A percentile compares a stretch with the other conserved stretches of the same genome.
These are phyloP conservation scores for Neurospora cerealis DNA, from an alignment of 495 filamentous ascomycete genomes.

Conservation along the genomic window DNA sequence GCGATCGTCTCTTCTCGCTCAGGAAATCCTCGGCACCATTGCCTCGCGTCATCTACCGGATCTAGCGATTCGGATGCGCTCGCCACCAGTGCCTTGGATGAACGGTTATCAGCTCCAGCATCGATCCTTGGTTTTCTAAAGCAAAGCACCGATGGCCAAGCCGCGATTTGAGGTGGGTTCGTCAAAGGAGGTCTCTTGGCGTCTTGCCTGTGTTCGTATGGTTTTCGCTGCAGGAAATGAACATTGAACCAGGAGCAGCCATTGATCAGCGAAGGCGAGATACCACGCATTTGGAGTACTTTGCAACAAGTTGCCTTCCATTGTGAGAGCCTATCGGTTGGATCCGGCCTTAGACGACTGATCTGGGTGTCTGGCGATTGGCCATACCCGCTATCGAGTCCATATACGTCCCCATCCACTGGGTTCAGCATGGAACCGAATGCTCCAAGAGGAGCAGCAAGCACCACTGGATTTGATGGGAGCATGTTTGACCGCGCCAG, in stretches of 20 bases:
- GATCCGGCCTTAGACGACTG: conserved; percentile 24
- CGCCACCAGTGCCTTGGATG: conserved; percentile 7
- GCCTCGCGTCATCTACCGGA: conserved; percentile 56
- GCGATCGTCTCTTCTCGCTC: conserved; percentile 37
- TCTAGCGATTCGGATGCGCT: conserved; percentile 33
- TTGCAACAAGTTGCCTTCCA: conserved; percentile 33
- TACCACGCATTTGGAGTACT: conserved; percentile 32
- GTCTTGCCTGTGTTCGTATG: conserved; percentile 29
- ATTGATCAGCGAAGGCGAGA: conserved; percentile 26
- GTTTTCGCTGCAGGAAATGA: conserved; percentile 23
- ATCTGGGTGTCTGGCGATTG: conserved; percentile 40
- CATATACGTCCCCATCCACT: conserved; percentile 16
- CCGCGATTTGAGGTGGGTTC: conserved; percentile 23
- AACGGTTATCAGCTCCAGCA: conserved; percentile 4
- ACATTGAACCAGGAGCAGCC: conserved; percentile 27
- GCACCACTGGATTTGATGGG: conserved; percentile 25
- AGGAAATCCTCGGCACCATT: conserved; percentile 48
- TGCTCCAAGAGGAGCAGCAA: conserved; percentile 36
- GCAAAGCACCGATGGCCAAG: conserved; percentile 42
- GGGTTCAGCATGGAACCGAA: conserved; percentile 32
- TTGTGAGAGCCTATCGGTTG: conserved; percentile 24
- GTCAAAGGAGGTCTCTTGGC: conserved; percentile 30
- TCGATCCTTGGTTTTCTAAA: conserved; percentile 32
- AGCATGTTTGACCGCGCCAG: conserved; percentile 22
- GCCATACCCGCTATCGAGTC: conserved; percentile 19